A percentile compares a stretch with the other conserved stretches of the same genome.
Evolutionary conservation across 352 stramenopile genomes (phyloP).

Genomic region (Thalassiosira gravida): DNA sequence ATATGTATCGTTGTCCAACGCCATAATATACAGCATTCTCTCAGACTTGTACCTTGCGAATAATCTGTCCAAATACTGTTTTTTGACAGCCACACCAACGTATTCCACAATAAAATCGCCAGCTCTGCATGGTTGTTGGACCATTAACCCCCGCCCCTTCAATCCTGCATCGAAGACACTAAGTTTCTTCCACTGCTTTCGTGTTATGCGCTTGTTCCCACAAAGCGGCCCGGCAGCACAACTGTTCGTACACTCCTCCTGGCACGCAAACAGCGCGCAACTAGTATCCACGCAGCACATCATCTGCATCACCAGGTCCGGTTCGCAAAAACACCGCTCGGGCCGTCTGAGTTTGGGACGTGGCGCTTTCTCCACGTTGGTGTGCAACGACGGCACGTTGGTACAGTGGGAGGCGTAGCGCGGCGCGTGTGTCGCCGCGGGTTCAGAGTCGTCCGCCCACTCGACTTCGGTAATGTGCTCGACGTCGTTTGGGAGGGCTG

Average conservation of each 20-base stretch:
- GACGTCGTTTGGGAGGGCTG: conserved; percentile 56
- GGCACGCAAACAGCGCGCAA: conserved; percentile 76
- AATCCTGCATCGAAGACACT: conserved; percentile 77
- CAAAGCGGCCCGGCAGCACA: conserved; percentile 70
- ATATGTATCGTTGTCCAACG: conserved; percentile 75
- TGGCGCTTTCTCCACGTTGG: conserved; percentile 33
- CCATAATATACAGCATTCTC: conserved; percentile 86
- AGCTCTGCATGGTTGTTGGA: conserved; percentile 55
- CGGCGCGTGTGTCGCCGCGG: conserved; percentile 3
- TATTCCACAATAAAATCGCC: conserved; percentile 85
- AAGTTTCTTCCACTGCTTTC: conserved; percentile 72
- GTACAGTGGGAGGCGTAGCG: neutral
- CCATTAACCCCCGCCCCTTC: conserved; percentile 74
- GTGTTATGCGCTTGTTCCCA: conserved; percentile 77
- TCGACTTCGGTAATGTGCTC: conserved; percentile 67
- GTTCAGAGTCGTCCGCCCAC: conserved; percentile 53
- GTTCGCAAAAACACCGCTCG: conserved; percentile 63
- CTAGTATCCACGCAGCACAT: no score
- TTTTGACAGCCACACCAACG: conserved; percentile 72
- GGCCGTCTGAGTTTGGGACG: conserved; percentile 28
- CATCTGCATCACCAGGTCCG: conserved; percentile 25
- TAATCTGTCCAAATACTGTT: conserved; percentile 53
- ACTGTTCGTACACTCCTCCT: conserved; percentile 78
- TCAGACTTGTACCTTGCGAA: conserved; percentile 79
- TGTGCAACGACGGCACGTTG: conserved; percentile 2